Evolutionary conservation across 129 eudicot genomes (phyloP), one percentile per base, ranked within the genome.

Genomic region (Erigeron canadensis): DNA sequence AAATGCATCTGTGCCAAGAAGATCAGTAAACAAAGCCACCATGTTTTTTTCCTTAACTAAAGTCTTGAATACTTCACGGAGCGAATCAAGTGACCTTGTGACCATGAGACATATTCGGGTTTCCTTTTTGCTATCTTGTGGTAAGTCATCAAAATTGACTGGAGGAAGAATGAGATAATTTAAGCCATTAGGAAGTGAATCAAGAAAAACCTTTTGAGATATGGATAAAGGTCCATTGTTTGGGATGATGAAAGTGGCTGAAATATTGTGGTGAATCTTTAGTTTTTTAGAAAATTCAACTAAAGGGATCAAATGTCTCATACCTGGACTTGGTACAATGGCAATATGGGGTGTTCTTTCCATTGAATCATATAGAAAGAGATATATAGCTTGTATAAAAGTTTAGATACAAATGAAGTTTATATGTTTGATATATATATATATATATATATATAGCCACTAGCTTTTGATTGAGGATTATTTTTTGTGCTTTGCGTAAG

Each of bases 221-320:
- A 53, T 64, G 12, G 86, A 23, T 47, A 79, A 34, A n/a, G 88
- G 86, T 0, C 83, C 87, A 42, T 82, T 81, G 0, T 78, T 86
- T 21, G 96, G 88, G 70, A 89, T 55, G 71, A 83, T 54, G 46
- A 90, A 76, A 71, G 91, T 88, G 44, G 81, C 51, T 1, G 74
- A n/a, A 53, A 85, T 76, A 38, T 72, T 46, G 77, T 79, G 84
- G 55, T 51, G 47, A 17, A 12, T 8, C 7, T 71, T 15, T 10
- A 89, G 76, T 19, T 69, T 75, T 19, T 86, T 86, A 38, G 87
- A 77, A 16, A 89, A 79, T 61, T 86, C 87, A 15, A 75, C 75
- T 1, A 89, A 59, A 39, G 96, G 96, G 71, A 86, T 89, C 16
- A 89, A 71, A 58, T 89, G 96, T n/a, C 91, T 89, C 87, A 86